Conservation (phyloP, 768 basidiomycete species). For the Botryobasidium botryosum region DNA sequence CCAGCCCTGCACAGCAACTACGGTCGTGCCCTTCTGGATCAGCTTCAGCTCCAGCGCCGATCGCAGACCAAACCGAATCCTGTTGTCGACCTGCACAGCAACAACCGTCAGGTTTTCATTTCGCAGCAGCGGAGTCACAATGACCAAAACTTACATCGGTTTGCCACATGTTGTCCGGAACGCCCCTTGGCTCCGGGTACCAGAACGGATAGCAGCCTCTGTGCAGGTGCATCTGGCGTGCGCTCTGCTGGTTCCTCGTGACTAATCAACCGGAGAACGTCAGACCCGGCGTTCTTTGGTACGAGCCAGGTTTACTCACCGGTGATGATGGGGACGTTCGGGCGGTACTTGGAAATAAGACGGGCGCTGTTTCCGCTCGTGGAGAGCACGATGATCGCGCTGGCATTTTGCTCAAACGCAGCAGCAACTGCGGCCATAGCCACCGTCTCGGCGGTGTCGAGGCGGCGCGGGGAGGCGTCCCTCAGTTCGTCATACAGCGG, state of each 20-base stretch:
- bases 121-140: not conserved
- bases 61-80: constrained; percentile 53
- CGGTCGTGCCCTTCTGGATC: constrained; percentile 72
- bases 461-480: constrained; percentile 65
- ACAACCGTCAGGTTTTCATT: not conserved
- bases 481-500: constrained; percentile 84
- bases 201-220: constrained; percentile 94
- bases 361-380: constrained; percentile 95
- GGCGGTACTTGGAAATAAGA: constrained; percentile 91
- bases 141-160: constrained; percentile 52
- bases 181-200: constrained; percentile 88
- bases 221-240: constrained; percentile 92
- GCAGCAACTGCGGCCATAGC: constrained; percentile 94
- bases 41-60: constrained; percentile 70
- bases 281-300: not conserved
- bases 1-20: constrained; percentile 98
- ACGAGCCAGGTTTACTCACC: constrained; percentile 31
- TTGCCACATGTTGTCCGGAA: constrained; percentile 87
- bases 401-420: constrained; percentile 84
- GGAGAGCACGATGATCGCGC: constrained; percentile 89
- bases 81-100: constrained; percentile 15
- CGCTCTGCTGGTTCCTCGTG: constrained; percentile 88
- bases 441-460: constrained; percentile 88
- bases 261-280: constrained; percentile 29
- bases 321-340: constrained; percentile 83